These are phyloP conservation scores for Pleurotus tuber-regium DNA, from an alignment of 768 basidiomycete genomes.

Conservation along the genomic window DNA sequence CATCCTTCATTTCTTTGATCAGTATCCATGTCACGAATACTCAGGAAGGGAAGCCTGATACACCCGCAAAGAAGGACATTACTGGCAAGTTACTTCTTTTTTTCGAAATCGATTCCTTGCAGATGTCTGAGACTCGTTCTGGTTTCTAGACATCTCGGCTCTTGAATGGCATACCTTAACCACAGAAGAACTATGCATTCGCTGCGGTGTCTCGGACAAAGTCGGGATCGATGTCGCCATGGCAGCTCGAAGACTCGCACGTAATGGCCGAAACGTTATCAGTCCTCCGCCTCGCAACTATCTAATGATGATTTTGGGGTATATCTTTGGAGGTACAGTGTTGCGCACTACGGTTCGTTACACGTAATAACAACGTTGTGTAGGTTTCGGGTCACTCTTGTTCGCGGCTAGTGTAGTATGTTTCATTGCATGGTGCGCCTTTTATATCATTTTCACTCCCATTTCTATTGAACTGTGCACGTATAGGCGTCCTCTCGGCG, in stretches of 20 bases:
- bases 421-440: slow-evolving; percentile 46
- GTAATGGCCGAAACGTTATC: slow-evolving; percentile 49
- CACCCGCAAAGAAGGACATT: slow-evolving; percentile 12
- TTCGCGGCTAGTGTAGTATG: slow-evolving; percentile 48
- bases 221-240: slow-evolving; percentile 49
- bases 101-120: background rate
- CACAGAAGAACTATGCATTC: slow-evolving; percentile 36
- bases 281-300: slow-evolving; percentile 44
- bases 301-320: slow-evolving; percentile 43
- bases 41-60: slow-evolving; percentile 16
- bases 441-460: background rate
- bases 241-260: slow-evolving; percentile 41
- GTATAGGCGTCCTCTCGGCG: slow-evolving; percentile 56
- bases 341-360: too few relatives aligned
- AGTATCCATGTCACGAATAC: slow-evolving; percentile 27
- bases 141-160: slow-evolving; percentile 30
- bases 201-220: slow-evolving; percentile 41
- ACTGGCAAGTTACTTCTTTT: slow-evolving; percentile 11
- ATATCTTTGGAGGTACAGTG: slow-evolving; percentile 43
- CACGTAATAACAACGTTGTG: background rate
- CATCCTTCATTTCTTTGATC: background rate
- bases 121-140: background rate
- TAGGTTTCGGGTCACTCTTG: slow-evolving; percentile 45
- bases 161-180: slow-evolving; percentile 49
- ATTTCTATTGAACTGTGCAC: slow-evolving; percentile 13